Conservation (phyloP, 2,329 filamentous ascomycete species). For the Clonostachys rosea region DNA sequence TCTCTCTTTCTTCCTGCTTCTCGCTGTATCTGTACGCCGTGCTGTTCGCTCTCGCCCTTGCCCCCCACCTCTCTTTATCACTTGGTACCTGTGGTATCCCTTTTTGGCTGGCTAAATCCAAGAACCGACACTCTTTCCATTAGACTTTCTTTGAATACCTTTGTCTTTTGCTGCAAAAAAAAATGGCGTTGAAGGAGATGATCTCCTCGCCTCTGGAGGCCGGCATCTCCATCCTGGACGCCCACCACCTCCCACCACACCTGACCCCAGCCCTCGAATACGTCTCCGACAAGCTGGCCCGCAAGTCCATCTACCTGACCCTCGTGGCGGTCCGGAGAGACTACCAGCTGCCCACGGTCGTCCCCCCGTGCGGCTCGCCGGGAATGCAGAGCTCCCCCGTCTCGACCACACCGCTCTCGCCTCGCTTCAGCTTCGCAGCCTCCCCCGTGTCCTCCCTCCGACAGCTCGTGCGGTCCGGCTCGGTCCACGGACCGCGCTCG, state of each 20-base stretch:
- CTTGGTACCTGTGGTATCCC: no score
- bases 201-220: conserved; percentile 63
- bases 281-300: conserved; percentile 48
- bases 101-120: no score
- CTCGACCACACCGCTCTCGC: conserved; percentile 12
- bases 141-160: no score
- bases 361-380: conserved; percentile 9
- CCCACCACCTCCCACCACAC: conserved; percentile 50
- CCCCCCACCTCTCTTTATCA: no score
- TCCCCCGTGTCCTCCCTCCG: conserved; percentile 24
- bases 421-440: conserved; percentile 21
- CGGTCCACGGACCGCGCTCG: conserved; percentile 8
- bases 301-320: conserved; percentile 50
- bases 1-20: no score
- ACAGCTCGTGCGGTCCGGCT: conserved; percentile 19
- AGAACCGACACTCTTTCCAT: no score
- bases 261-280: conserved; percentile 54
- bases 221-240: conserved; percentile 53
- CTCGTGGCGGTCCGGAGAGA: conserved; percentile 53
- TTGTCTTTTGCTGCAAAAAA: no score
- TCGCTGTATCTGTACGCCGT: no score
- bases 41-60: no score
- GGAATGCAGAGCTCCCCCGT: conserved; percentile 13
- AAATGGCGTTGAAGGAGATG: conserved; percentile 45
- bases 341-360: conserved; percentile 43